Evolutionary conservation across 2,329 filamentous ascomycete genomes (phyloP), one percentile per base, ranked within the genome.

Genomic region (Conoideocrella luteorostrata): DNA sequence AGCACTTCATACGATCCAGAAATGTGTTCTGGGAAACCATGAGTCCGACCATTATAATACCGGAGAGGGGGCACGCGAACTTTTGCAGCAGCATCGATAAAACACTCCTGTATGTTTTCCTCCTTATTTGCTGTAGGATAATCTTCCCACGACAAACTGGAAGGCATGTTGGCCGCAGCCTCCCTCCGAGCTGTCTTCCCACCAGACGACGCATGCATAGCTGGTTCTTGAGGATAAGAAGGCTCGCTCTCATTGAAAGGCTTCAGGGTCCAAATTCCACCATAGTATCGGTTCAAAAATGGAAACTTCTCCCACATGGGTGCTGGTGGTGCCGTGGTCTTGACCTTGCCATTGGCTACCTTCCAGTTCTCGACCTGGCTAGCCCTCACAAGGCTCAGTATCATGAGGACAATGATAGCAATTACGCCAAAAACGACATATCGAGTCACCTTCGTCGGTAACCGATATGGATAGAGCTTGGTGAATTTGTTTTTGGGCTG

Each of bases 201-300:
- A 50, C 46, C 28, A 47, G 41, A 15, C 21, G 26, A 17, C 21
- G 39, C 10, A 7, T 56, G 33, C 41, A 52, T 47, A 9, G 45
- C 33, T 65, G 75, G 63, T 52, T 83, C 82, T 40, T 83, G 80
- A 2, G 93, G 91, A 58, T 95, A 97, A 58, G 97, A 87, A 0
- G 90, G 84, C 9, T 74, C 69, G 52, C 90, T 91, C 38, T 86
- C 70, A 12, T 72, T 62, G 21, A 80, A 67, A 0, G 79, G 65
- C 0, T 86, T 78, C 48, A 98, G 59, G 0, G 77, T 84, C 50
- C 83, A 75, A 47, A 98, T 75, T 1, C 93, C 93, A 12, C 89
- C 91, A 61, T 96, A 93, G 61, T 96, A 98, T 50, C 90, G 77
- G 47, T 83, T 84, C 48, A 98, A 64, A 56, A 95, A 94, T 0